These are phyloP conservation scores for Diplodia seriata DNA, from an alignment of 2,329 filamentous ascomycete species.

Conservation along the genomic window DNA sequence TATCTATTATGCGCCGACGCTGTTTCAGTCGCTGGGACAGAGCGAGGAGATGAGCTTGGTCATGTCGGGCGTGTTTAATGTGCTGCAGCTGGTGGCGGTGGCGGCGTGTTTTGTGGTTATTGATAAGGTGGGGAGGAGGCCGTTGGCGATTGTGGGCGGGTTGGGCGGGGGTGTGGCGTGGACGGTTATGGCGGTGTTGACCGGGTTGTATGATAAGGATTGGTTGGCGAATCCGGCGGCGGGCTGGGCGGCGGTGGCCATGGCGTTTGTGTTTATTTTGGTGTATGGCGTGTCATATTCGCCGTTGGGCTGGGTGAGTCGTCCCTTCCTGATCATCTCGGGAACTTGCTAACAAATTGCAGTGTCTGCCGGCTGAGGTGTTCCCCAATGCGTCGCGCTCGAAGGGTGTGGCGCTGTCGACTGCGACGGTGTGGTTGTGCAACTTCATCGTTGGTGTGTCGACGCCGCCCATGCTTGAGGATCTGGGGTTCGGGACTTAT, in stretches of 20 bases:
- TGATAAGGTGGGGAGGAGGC: conserved; percentile 36
- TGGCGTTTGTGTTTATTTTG: conserved; percentile 61
- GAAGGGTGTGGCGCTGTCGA: conserved; percentile 63
- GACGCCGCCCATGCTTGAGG: conserved; percentile 67
- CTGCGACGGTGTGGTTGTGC: conserved; percentile 68
- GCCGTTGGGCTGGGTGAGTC: conserved; percentile 42
- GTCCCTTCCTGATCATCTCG: too few relatives aligned
- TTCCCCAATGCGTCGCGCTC: conserved; percentile 30
- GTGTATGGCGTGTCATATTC: conserved; percentile 57
- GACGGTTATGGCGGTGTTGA: conserved; percentile 59
- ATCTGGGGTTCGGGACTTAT: conserved; percentile 57
- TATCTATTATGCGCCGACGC: conserved; percentile 57
- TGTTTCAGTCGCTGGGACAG: conserved; percentile 52
- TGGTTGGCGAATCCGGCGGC: conserved; percentile 59
- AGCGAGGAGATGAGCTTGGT: conserved; percentile 40
- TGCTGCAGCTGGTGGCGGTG: conserved; percentile 42
- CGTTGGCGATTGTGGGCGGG: conserved; percentile 33
- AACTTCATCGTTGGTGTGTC: conserved; percentile 70
- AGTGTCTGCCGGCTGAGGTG: conserved; percentile 32
- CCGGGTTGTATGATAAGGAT: conserved; percentile 59
- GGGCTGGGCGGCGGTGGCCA: conserved; percentile 58
- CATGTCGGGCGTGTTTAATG: conserved; percentile 45
- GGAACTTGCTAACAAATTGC: too few relatives aligned
- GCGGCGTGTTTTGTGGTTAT: conserved; percentile 33
- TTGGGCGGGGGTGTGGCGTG: conserved; percentile 47